phyloP scores from a whole-genome alignment of 2,329 filamentous ascomycete species.

The Gliomastix tumulicola region DNA sequence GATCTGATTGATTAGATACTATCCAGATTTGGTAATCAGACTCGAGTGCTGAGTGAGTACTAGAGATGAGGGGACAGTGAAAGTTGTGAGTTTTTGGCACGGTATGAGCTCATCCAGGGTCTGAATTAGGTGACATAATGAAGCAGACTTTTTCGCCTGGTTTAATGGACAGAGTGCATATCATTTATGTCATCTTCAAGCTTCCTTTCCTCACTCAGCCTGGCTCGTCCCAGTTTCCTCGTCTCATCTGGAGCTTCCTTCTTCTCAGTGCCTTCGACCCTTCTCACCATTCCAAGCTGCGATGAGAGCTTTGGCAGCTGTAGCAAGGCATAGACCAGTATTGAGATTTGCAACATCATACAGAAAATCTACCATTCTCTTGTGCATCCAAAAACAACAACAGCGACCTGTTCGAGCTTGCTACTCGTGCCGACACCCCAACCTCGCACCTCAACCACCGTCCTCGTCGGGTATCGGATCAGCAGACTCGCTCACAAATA shows the following conservation, averaged over 20 bases:
- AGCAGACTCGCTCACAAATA: constrained; percentile 8
- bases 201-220: not conserved
- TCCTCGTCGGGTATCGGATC: no score
- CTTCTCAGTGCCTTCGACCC: constrained; percentile 29
- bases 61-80: constrained; percentile 3
- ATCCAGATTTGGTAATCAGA: constrained; percentile 6
- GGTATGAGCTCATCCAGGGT: constrained; percentile 29
- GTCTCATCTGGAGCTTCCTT: no score
- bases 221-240: not conserved
- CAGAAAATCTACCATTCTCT: no score
- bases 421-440: constrained; percentile 1
- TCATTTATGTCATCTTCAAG: no score
- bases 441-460: not conserved
- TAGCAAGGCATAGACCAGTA: no score
- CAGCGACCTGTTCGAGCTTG: constrained; percentile 1
- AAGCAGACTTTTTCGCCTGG: no score
- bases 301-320: no score
- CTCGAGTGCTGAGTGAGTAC: no score
- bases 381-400: no score
- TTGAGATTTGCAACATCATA: no score
- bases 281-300: constrained; percentile 27
- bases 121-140: no score
- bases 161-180: no score
- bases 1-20: constrained; percentile 31
- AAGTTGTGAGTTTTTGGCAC: constrained; percentile 9